Evolutionary conservation across 1,139 yeast genomes (phyloP).

Genomic region (Spathaspora sp.): DNA sequence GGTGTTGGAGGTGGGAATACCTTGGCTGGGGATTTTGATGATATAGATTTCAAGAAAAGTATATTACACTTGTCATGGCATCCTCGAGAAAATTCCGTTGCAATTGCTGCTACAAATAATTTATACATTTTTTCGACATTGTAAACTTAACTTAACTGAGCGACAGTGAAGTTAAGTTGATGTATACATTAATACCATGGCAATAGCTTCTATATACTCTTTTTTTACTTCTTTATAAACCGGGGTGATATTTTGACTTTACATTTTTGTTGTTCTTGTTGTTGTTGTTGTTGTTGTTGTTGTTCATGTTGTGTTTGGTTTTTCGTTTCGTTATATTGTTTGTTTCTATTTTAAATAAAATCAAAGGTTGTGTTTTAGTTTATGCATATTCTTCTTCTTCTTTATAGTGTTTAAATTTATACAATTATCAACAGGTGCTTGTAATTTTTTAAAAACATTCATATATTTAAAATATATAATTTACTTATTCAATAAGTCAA

Average conservation of each 20-base stretch:
- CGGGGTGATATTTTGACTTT: slow-evolving; percentile 1
- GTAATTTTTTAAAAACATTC: neutral
- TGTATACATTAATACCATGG: too few relatives aligned
- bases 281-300: neutral
- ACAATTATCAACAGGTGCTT: too few relatives aligned
- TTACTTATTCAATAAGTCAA: slow-evolving; percentile 6
- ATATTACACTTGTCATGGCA: slow-evolving; percentile 98
- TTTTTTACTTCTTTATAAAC: slow-evolving; percentile 1
- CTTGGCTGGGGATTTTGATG: slow-evolving; percentile 61
- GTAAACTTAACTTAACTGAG: slow-evolving; percentile 20
- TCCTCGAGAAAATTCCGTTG: slow-evolving; percentile 93
- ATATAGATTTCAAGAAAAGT: slow-evolving; percentile 91
- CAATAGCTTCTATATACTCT: too few relatives aligned
- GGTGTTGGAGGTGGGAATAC: slow-evolving; percentile 29
- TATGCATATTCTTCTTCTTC: neutral
- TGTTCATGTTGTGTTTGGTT: neutral
- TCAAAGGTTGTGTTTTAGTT: neutral
- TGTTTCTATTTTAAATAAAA: too few relatives aligned
- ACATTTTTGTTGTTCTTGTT: neutral
- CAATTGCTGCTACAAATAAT: slow-evolving; percentile 97
- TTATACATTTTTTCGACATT: slow-evolving; percentile 75
- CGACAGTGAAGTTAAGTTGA: neutral
- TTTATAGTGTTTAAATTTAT: neutral
- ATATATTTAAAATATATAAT: slow-evolving; percentile 2
- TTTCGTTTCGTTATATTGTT: neutral